Conservation (phyloP, 345 rosid species). For the Nephelium lappaceum region DNA sequence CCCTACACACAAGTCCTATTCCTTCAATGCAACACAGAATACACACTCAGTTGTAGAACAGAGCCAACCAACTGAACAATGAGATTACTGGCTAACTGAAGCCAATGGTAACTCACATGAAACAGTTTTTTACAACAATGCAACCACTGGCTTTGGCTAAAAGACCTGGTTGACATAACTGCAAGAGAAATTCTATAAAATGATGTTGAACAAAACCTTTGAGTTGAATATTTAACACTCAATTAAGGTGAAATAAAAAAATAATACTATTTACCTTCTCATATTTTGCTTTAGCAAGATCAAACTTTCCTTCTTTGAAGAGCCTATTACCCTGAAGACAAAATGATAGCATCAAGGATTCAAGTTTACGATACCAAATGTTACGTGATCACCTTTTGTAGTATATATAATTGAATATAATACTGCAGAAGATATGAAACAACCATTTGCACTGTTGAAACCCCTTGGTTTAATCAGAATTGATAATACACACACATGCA, state of each 20-base stretch:
- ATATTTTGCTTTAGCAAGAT: constrained; percentile 92
- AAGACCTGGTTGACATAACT: background rate
- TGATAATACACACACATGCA: background rate
- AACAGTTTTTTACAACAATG: background rate
- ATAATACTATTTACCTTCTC: constrained; percentile 67
- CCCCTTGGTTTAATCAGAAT: background rate
- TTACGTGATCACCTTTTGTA: background rate
- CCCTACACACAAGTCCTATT: background rate
- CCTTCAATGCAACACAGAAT: background rate
- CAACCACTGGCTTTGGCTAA: background rate
- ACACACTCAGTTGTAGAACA: background rate
- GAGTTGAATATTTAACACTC: background rate
- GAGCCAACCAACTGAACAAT: background rate
- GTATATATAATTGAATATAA: constrained; percentile 8
- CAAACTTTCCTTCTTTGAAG: constrained; percentile 93
- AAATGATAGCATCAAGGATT: constrained; percentile 19
- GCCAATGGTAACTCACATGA: background rate
- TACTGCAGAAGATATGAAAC: background rate
- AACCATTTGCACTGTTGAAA: constrained; percentile 13
- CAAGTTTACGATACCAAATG: background rate
- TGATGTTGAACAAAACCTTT: background rate
- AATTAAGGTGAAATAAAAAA: background rate
- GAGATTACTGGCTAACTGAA: background rate
- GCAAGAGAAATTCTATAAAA: background rate
- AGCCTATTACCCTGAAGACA: constrained; percentile 87